Percentiles rank a stretch among this genome's conserved stretches.
phyloP scores from a whole-genome alignment of 495 filamentous ascomycete genomes.

The Annulohypoxylon nitens region DNA sequence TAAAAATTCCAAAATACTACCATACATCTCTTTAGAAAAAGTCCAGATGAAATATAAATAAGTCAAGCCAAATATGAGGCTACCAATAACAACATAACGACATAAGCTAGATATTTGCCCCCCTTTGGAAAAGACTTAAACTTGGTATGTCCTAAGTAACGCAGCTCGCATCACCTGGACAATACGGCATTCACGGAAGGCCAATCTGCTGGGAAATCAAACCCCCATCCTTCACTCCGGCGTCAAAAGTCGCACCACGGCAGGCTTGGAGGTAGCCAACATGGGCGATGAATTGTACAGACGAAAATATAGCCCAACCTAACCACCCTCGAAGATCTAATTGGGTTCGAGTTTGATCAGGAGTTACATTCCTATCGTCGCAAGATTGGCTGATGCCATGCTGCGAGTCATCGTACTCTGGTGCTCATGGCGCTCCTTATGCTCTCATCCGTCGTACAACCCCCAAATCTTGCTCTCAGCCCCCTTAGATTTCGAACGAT shows the following conservation, averaged over 20 bases:
- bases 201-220: slow-evolving; percentile 24
- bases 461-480: slow-evolving; percentile 22
- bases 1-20: slow-evolving; percentile 13
- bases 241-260: slow-evolving; percentile 33
- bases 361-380: slow-evolving; percentile 11
- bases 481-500: slow-evolving; percentile 17
- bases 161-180: slow-evolving; percentile 32
- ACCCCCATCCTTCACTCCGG: slow-evolving; percentile 8
- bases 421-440: neutral
- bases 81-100: slow-evolving; percentile 36
- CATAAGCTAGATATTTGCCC: slow-evolving; percentile 2
- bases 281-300: slow-evolving; percentile 37
- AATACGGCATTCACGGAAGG: slow-evolving; percentile 13
- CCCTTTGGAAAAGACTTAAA: slow-evolving; percentile 2
- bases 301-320: slow-evolving; percentile 32
- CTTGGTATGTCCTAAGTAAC: slow-evolving; percentile 16
- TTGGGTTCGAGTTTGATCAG: slow-evolving; percentile 29
- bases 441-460: slow-evolving; percentile 19
- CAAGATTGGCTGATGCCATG: slow-evolving; percentile 16
- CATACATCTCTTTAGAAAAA: slow-evolving; percentile 16
- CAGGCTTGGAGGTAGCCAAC: slow-evolving; percentile 30
- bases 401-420: slow-evolving; percentile 15
- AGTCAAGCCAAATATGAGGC: slow-evolving; percentile 37
- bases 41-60: slow-evolving; percentile 16
- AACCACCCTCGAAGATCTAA: neutral